Evolutionary conservation across 2,329 filamentous ascomycete genomes (phyloP).

Genomic region (Cladosporium sp.): DNA sequence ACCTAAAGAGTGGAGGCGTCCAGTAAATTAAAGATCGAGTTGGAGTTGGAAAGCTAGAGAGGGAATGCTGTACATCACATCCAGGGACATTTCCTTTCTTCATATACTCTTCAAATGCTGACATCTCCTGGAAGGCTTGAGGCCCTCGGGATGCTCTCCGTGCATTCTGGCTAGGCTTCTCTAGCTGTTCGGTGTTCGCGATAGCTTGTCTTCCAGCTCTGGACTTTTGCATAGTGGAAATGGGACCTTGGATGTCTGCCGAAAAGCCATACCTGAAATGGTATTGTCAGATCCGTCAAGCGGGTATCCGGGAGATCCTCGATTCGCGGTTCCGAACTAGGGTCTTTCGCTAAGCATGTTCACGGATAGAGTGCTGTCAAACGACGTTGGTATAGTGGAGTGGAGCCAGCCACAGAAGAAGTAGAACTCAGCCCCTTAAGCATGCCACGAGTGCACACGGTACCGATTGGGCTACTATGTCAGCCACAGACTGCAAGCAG

Average conservation of each 20-base stretch:
- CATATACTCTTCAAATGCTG: not conserved
- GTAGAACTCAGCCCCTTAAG: not conserved
- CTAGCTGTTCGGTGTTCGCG: not conserved
- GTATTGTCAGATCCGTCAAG: not conserved
- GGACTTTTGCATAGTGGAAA: not conserved
- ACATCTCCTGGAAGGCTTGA: not conserved
- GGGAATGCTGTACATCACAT: not conserved
- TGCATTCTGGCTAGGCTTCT: not conserved
- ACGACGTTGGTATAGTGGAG: not conserved
- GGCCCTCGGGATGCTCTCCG: not conserved
- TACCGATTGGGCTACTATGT: not conserved
- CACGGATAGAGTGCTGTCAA: not conserved
- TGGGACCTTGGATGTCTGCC: not conserved
- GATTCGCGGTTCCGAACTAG: not conserved
- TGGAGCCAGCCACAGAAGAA: not conserved
- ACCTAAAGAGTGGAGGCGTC: slow-evolving; percentile 11
- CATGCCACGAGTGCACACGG: not conserved
- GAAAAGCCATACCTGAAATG: not conserved
- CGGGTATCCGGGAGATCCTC: slow-evolving; percentile 1
- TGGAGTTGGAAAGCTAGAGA: not conserved
- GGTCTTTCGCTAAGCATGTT: not conserved
- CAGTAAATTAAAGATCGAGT: not conserved
- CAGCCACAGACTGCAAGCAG: not conserved
- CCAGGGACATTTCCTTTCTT: not conserved
- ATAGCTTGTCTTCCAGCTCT: not conserved